Evolutionary conservation across 2,329 filamentous ascomycete species (phyloP).

Genomic region (Furcasterigmium furcatum): DNA sequence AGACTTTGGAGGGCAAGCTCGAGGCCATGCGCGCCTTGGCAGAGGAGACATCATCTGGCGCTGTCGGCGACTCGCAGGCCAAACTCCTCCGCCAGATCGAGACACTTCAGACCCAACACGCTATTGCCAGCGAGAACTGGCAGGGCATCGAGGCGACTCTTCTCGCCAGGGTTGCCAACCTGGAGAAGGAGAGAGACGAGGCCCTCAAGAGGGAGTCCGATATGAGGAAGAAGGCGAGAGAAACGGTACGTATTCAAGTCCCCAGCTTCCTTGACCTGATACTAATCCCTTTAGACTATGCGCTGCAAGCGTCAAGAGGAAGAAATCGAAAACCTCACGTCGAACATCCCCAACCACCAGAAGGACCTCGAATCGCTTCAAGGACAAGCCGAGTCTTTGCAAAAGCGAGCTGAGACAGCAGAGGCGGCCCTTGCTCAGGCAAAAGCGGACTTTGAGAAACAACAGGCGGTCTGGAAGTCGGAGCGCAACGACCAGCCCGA

Average conservation of each 20-base stretch:
- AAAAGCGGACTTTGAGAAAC: constrained; percentile 46
- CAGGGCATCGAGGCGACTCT: constrained; percentile 90
- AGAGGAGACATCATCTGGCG: constrained; percentile 85
- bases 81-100: constrained; percentile 93
- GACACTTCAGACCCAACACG: constrained; percentile 91
- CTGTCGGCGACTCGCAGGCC: constrained; percentile 77
- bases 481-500: constrained; percentile 33
- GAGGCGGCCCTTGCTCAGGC: constrained; percentile 61
- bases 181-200: constrained; percentile 93
- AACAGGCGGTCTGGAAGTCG: constrained; percentile 38
- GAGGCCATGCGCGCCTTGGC: constrained; percentile 81
- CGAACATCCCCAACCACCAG: constrained; percentile 60
- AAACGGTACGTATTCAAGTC: constrained; percentile 58
- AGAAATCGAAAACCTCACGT: constrained; percentile 71
- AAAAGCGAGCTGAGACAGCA: constrained; percentile 61
- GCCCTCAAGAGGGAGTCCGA: constrained; percentile 79
- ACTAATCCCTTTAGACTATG: constrained; percentile 48
- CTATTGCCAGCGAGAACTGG: constrained; percentile 94
- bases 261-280: not conserved
- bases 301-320: constrained; percentile 71
- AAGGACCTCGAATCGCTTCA: constrained; percentile 60
- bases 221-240: constrained; percentile 82
- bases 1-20: constrained; percentile 81
- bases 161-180: constrained; percentile 67
- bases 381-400: constrained; percentile 57